These are phyloP conservation scores for Zygosaccharomyces rouxii DNA, from an alignment of 805 yeast species.

Conservation along the genomic window DNA sequence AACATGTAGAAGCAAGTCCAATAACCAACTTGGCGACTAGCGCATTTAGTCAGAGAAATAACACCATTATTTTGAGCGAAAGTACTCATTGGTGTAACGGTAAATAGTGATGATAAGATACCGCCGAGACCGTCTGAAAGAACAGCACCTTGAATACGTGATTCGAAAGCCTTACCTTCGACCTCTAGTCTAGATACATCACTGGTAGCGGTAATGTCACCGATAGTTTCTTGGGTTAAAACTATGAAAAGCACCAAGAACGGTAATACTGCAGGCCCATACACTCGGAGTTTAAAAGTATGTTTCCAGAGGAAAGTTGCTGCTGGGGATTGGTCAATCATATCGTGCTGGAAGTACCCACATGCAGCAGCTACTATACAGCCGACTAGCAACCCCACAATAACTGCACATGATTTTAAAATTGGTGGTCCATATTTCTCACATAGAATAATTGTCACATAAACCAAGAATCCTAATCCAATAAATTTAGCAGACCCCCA, in stretches of 20 bases:
- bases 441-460: constrained; percentile 62
- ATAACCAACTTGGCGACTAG: constrained; percentile 74
- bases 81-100: constrained; percentile 84
- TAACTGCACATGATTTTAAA: constrained; percentile 91
- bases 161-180: constrained; percentile 75
- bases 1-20: constrained; percentile 77
- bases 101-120: constrained; percentile 67
- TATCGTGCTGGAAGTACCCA: constrained; percentile 62
- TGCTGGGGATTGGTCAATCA: constrained; percentile 68
- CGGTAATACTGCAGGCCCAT: constrained; percentile 85
- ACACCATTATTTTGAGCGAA: constrained; percentile 97
- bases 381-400: constrained; percentile 77
- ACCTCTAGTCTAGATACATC: constrained; percentile 85
- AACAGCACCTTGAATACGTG: constrained; percentile 89
- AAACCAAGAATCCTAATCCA: constrained; percentile 84
- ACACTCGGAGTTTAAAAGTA: constrained; percentile 69
- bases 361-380: constrained; percentile 91
- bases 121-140: constrained; percentile 86
- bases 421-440: constrained; percentile 92
- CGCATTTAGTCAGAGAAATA: constrained; percentile 86
- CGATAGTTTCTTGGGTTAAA: constrained; percentile 88
- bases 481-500: constrained; percentile 88
- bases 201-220: constrained; percentile 90
- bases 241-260: constrained; percentile 78
- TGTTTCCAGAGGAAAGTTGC: constrained; percentile 85